Evolutionary conservation across 306 rosid species (phyloP), one percentile per base, ranked within the genome.

Genomic region (Dalbergia cochinchinensis): DNA sequence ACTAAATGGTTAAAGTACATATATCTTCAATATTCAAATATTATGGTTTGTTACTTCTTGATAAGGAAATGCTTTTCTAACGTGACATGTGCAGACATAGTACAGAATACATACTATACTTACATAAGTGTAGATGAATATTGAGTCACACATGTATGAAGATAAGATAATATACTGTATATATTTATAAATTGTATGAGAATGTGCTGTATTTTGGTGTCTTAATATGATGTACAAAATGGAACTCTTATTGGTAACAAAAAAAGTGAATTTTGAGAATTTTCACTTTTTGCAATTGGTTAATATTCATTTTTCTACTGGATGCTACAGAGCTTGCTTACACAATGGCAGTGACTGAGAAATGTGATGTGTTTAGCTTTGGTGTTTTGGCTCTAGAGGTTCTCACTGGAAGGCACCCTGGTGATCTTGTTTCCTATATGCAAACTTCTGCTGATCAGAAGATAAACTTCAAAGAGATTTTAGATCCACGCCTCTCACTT

Each of bases 291-390:
- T 68, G 22, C 16, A 59, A 67, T 20, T 12, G 37, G 4, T 74
- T 69, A 50, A 50, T 50, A 14, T 69, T 69, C 5, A 33, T 12
- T 45, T 34, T 2, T 58, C 2, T 79, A 4, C 0, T 76, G 4
- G 7, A n/a, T 22, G 39, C 48, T 78, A 34, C 79, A 83, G 86
- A 83, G n/a, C 83, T 83, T 55, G 83, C 86, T 6, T 78, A 83
- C 66, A 83, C 86, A 45, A 44, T 65, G 79, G 76, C 71, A 53
- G 83, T 72, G 78, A 78, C 79, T 1, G 83, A 83, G 47, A 83
- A 83, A 78, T 78, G 83, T 65, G 86, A 83, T 71, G 86, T 83
- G 55, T 83, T 77, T 18, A 83, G 86, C n/a, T 83, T 78, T 78
- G 86, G 86, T 7, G 83, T 83, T 3, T 73, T 83, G 58, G 83